Evolutionary conservation across 208 protist species (phyloP).

Genomic region (Vickermania ingenoplastis): DNA sequence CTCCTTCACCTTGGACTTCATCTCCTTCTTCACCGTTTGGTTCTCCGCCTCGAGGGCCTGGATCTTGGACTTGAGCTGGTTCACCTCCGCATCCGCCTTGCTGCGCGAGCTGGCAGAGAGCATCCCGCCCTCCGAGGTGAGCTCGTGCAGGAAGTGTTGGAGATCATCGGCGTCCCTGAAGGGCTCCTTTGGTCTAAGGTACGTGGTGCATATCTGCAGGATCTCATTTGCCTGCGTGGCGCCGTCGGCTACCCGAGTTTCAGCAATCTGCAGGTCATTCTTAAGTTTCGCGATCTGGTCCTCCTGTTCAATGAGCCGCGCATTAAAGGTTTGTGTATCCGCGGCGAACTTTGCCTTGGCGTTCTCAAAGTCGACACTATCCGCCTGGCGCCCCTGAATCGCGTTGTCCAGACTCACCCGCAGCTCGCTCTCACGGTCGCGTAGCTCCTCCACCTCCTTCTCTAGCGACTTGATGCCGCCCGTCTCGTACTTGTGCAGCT

Average conservation of each 20-base stretch:
- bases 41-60: slow-evolving; percentile 29
- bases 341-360: slow-evolving; percentile 27
- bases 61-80: slow-evolving; percentile 30
- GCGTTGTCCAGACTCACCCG: slow-evolving; percentile 69
- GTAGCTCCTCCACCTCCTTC: slow-evolving; percentile 47
- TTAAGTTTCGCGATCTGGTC: slow-evolving; percentile 50
- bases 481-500: slow-evolving; percentile 73
- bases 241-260: slow-evolving; percentile 32
- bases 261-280: slow-evolving; percentile 59
- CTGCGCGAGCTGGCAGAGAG: background rate
- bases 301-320: slow-evolving; percentile 31
- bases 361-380: slow-evolving; percentile 58
- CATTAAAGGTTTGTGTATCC: slow-evolving; percentile 30
- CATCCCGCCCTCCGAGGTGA: slow-evolving; percentile 8
- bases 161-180: slow-evolving; percentile 12
- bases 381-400: slow-evolving; percentile 58
- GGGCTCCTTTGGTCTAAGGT: slow-evolving; percentile 17
- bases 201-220: slow-evolving; percentile 38
- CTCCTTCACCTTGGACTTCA: slow-evolving; percentile 12
- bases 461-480: slow-evolving; percentile 56
- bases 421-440: slow-evolving; percentile 55
- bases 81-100: slow-evolving; percentile 25
- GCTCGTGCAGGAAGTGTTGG: slow-evolving; percentile 12
- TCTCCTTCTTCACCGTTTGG: slow-evolving; percentile 21
- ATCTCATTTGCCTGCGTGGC: slow-evolving; percentile 40